Percentiles rank a stretch among this genome's conserved stretches.
phyloP scores from a whole-genome alignment of 148 eudicot species.

The Fallopia convolvulus region DNA sequence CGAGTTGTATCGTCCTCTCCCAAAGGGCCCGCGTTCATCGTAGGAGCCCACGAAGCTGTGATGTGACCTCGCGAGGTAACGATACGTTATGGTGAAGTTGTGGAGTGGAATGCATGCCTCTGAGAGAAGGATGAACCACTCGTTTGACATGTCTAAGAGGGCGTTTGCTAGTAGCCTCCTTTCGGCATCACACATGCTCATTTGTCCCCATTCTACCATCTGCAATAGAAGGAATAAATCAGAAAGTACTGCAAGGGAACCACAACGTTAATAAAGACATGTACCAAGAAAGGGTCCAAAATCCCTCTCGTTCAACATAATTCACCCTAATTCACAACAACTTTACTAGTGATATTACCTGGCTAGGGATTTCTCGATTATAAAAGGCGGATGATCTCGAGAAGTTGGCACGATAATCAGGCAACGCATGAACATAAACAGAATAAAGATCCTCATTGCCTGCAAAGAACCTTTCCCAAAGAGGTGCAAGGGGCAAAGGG shows the following conservation, averaged over 20 bases:
- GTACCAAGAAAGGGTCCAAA: too few species aligned
- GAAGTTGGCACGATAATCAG: constrained; percentile 42
- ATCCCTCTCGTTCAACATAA: too few species aligned
- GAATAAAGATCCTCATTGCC: constrained; percentile 51
- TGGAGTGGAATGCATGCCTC: constrained; percentile 19
- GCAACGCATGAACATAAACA: constrained; percentile 57
- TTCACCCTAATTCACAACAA: too few species aligned
- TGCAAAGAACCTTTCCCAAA: constrained; percentile 80
- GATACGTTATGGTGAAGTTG: constrained; percentile 10
- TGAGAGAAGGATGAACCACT: constrained; percentile 18
- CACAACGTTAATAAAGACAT: too few species aligned
- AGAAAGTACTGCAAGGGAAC: too few species aligned
- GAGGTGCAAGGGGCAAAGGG: constrained; percentile 55
- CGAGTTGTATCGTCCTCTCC: constrained; percentile 7
- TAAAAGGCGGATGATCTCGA: constrained; percentile 48
- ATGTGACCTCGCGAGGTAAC: constrained; percentile 4
- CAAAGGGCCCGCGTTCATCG: constrained; percentile 9
- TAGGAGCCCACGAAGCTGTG: constrained; percentile 11
- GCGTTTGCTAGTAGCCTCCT: constrained; percentile 19
- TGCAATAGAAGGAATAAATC: neutral
- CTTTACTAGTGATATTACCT: constrained; percentile 28
- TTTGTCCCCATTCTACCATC: constrained; percentile 19
- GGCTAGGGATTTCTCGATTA: constrained; percentile 56
- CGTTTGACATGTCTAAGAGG: constrained; percentile 14
- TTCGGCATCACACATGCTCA: constrained; percentile 21